Evolutionary conservation across 331 rosid genomes (phyloP).

Genomic region (Rosa hybrid): DNA sequence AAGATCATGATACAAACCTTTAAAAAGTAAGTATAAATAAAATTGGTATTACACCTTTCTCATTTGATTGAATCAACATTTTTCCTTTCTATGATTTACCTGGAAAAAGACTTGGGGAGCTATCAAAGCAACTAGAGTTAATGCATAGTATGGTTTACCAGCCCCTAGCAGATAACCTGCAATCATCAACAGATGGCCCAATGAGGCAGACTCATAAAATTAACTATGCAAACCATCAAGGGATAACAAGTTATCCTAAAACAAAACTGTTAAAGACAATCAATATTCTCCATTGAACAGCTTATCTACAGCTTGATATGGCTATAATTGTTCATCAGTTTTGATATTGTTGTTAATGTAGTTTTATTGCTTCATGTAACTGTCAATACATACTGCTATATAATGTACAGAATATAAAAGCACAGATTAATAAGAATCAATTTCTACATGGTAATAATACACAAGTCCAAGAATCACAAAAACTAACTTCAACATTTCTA

Average conservation of each 20-base stretch:
- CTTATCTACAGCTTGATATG: no score
- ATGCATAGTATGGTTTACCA: constrained; percentile 82
- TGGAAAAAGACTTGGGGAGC: constrained; percentile 86
- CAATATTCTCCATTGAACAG: no score
- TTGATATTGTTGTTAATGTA: no score
- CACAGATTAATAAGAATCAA: no score
- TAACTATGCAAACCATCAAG: background rate
- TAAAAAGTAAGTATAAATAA: background rate
- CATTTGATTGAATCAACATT: background rate
- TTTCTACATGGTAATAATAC: no score
- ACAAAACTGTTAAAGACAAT: background rate
- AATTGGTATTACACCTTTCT: background rate
- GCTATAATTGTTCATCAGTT: no score
- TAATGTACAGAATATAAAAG: no score
- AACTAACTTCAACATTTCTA: background rate
- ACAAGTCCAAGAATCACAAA: background rate
- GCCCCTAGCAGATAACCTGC: constrained; percentile 89
- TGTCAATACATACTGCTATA: no score
- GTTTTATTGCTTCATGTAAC: no score
- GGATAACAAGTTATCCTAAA: background rate
- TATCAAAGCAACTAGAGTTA: constrained; percentile 77
- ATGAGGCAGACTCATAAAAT: background rate
- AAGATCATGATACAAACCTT: background rate
- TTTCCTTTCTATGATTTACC: constrained; percentile 38
- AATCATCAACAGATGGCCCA: constrained; percentile 4